Conservation (phyloP, 2,329 filamentous ascomycete genomes). For the Talaromyces amestolkiae region DNA sequence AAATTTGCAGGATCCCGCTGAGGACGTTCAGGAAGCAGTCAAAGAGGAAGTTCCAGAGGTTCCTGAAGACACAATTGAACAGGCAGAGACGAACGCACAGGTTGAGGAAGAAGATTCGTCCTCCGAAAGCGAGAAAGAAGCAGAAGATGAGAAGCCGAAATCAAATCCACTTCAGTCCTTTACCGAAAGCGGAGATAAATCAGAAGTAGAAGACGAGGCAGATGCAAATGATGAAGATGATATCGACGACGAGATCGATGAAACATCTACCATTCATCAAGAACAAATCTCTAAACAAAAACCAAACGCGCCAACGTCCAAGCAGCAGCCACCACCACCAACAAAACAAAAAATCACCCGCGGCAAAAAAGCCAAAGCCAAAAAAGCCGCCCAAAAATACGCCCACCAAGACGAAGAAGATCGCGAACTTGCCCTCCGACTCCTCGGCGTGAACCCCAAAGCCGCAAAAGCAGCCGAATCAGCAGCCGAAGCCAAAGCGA, state of each 20-base stretch:
- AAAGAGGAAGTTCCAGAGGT: neutral
- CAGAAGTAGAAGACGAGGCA: constrained; percentile 30
- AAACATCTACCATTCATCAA: neutral
- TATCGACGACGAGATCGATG: constrained; percentile 5
- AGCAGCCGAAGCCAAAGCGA: constrained; percentile 58
- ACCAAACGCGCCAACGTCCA: neutral
- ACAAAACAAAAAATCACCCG: constrained; percentile 41
- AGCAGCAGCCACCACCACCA: neutral
- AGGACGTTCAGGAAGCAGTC: constrained; percentile 25
- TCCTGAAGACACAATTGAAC: neutral
- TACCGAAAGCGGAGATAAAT: constrained; percentile 14
- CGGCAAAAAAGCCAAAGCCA: constrained; percentile 77
- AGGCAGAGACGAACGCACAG: neutral
- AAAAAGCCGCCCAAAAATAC: constrained; percentile 87
- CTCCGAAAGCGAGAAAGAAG: constrained; percentile 16
- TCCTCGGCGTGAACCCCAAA: constrained; percentile 69
- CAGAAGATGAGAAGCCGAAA: constrained; percentile 15
- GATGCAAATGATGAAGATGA: constrained; percentile 19
- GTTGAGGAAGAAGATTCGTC: neutral
- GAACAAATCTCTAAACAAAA: neutral
- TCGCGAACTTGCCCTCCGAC: constrained; percentile 72
- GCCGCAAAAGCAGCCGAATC: constrained; percentile 64
- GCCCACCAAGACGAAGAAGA: constrained; percentile 94
- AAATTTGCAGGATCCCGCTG: constrained; percentile 14
- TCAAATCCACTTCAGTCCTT: constrained; percentile 21